Base-by-base conservation (phyloP, 2,329 filamentous ascomycete genomes). In the Ilyonectria destructans region DNA sequence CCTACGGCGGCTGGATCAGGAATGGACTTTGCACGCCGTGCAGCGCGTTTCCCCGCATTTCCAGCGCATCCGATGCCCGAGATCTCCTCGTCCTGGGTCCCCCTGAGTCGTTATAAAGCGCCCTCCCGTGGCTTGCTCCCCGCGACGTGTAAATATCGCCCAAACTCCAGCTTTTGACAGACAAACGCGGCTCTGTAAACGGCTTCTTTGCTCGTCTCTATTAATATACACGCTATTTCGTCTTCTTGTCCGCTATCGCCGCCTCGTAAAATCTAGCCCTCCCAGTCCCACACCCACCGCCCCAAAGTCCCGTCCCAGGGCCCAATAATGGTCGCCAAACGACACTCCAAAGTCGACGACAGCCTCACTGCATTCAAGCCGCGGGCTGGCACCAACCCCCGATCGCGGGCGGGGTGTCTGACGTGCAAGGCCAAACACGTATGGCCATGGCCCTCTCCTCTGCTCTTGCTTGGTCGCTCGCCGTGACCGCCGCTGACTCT, bases 371-470 rank as follows among this genome's bases (percentile, higher is more conserved):
- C 65, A 17, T 64, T 43, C 56, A 68, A 68, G 43, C 45, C 55
- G 17, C 45, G 65, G 13, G 60, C 65, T 49, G 65, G 61, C 35
- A 55, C 60, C 8, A 65, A 60, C 21, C 66, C 66, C 29, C 70
- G 76, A 54, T 78, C 76, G 21, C 73, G 76, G 60, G 74, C 75
- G 21, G 77, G 77, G 4, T 78, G 77, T 56, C 64, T 77, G 1
- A 74, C 73, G 15, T 78, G 77, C 68, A 78, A 78, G 69, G 65
- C 72, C 31, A 77, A 76, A 66, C 76, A 74, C 59, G 71, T 74
- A 61, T 26, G 68, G 48, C 57, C 31, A 17, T 8, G 26, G 51
- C 19, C 15, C 54, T 48, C 26, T 54, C 55, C 26, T 8, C 10
- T 49, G 13, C 19, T 21, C 15, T 1, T 49, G 13, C 6, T 51